Base-by-base conservation (phyloP, 2,329 filamentous ascomycete species). In the Colletotrichum spaethianum region DNA sequence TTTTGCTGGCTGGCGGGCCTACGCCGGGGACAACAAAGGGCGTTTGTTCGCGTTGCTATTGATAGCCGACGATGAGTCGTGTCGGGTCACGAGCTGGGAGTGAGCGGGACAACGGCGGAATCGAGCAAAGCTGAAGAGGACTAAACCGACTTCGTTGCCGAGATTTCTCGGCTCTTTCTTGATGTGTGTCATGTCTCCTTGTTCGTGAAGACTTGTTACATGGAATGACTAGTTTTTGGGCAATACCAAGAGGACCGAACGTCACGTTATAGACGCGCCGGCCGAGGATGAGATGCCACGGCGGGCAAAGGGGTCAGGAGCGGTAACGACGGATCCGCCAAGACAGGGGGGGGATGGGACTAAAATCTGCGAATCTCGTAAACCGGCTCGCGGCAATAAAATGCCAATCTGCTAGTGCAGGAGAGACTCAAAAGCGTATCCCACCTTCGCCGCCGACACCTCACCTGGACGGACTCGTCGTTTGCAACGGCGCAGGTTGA, bases 311-410 rank as follows among this genome's bases (percentile, higher is more conserved):
- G 18, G 3, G 23, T 46, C n/a, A 14, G 36, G 8, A 26, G 33
- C 20, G 36, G 44, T 40, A 46, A 38, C 14, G 23, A 28, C 28
- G 9, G n/a, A 46, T 36, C 28, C 18, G 44, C 20, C 14, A 20
- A 52, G 62, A 52, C 20, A 48, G 52, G 52, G 52, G 26, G 14
- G 36, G 16, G 23, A 38, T 26, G 60, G 23, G 18, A 6, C 44
- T 33, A 52, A 36, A n/a, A 53, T 42, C 48, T 62, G 63, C 53
- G 56, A 52, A 28, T 44, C 40, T 68, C 48, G 56, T 71, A 71
- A 62, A 68, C 56, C 26, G 61, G 48, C 36, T 52, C 23, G 28
- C 44, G 11, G 33, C 36, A 55, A 38, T 28, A 18, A 28, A n/a
- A 26, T 38, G 48, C 4, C 40, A 20, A 9, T 14, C 20, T 40